phyloP scores from a whole-genome alignment of 2,329 filamentous ascomycete species.

The Penicillium sp. region DNA sequence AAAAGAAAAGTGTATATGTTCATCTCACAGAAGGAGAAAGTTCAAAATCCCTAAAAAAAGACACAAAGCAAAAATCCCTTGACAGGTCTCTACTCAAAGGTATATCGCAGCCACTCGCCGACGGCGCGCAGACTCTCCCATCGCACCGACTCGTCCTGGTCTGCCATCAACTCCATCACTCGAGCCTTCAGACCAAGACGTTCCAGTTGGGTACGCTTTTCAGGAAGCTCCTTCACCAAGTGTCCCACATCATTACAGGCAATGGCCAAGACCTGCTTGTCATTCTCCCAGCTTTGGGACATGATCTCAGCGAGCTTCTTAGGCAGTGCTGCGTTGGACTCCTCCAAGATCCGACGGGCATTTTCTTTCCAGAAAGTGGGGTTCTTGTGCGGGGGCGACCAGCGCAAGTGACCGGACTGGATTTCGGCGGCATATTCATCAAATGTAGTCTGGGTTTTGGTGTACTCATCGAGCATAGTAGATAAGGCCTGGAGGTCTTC shows the following conservation, averaged over 20 bases:
- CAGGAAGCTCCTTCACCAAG: conserved; percentile 84
- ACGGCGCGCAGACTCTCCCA: conserved; percentile 92
- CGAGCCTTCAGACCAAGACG: conserved; percentile 80
- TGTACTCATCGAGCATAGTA: conserved; percentile 82
- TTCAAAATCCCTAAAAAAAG: conserved; percentile 11
- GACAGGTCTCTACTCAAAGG: conserved; percentile 51
- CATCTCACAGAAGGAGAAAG: conserved; percentile 11
- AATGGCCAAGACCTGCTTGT: conserved; percentile 83
- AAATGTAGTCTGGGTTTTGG: conserved; percentile 66
- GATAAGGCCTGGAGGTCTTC: conserved; percentile 51
- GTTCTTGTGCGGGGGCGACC: conserved; percentile 88
- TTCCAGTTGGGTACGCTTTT: conserved; percentile 77
- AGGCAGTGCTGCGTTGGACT: conserved; percentile 74
- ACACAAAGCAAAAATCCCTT: conserved; percentile 10
- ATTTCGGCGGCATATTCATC: conserved; percentile 77
- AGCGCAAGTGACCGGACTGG: conserved; percentile 80
- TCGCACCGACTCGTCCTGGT: conserved; percentile 81
- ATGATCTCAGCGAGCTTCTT: conserved; percentile 84
- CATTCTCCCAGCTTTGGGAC: conserved; percentile 77
- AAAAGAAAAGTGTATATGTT: conserved; percentile 19
- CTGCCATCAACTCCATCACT: conserved; percentile 92
- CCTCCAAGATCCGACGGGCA: conserved; percentile 79
- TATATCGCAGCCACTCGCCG: conserved; percentile 74
- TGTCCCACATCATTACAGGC: conserved; percentile 90
- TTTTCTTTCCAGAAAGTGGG: conserved; percentile 90